These are phyloP conservation scores for Jacaranda mimosifolia DNA, from an alignment of 257 asterid genomes.

Conservation along the genomic window DNA sequence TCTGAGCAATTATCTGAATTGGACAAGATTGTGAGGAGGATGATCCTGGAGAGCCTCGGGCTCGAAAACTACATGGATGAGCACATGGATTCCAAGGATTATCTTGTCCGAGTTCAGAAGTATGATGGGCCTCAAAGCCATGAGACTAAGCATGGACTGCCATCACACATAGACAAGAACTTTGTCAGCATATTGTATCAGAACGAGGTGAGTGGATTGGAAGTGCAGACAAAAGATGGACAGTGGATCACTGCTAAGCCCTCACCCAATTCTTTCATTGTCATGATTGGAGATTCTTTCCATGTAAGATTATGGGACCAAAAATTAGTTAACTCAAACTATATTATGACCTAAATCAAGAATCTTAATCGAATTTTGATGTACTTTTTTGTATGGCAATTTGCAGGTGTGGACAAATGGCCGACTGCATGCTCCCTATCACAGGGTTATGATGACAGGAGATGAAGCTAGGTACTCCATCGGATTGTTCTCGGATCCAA, in stretches of 20 bases:
- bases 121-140: slow-evolving; percentile 52
- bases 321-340: not conserved
- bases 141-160: slow-evolving; percentile 48
- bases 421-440: slow-evolving; percentile 49
- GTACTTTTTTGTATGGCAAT: not conserved
- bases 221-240: slow-evolving; percentile 57
- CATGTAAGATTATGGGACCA: not conserved
- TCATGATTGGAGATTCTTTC: slow-evolving; percentile 60
- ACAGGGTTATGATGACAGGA: slow-evolving; percentile 63
- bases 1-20: slow-evolving; percentile 49
- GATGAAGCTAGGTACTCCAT: slow-evolving; percentile 52
- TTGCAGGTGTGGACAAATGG: slow-evolving; percentile 81
- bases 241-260: slow-evolving; percentile 43
- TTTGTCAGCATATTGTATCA: slow-evolving; percentile 49
- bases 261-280: too few relatives aligned
- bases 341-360: not conserved
- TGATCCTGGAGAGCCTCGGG: slow-evolving; percentile 59
- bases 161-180: slow-evolving; percentile 62
- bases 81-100: slow-evolving; percentile 56
- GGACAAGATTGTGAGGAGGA: slow-evolving; percentile 53
- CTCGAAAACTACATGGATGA: slow-evolving; percentile 55
- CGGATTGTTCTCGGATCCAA: slow-evolving; percentile 46
- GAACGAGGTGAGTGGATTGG: slow-evolving; percentile 50
- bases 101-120: slow-evolving; percentile 58
- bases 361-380: not conserved